These are phyloP conservation scores for Phytophthora nicotianae DNA, from an alignment of 352 stramenopile species.

Conservation along the genomic window DNA sequence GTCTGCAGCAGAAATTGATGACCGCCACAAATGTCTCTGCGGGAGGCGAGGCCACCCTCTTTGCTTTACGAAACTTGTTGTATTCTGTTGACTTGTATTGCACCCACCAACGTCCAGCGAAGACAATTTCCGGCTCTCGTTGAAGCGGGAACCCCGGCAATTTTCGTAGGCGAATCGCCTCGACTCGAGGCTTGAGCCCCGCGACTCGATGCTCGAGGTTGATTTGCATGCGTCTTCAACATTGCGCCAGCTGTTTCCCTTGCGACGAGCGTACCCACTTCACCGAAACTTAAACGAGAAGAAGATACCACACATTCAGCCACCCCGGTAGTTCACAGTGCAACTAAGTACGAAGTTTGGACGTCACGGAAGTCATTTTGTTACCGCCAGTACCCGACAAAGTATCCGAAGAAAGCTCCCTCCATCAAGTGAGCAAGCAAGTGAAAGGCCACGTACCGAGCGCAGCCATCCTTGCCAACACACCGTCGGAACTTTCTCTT, in stretches of 20 bases:
- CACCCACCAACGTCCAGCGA: conserved; percentile 15
- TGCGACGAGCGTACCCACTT: conserved; percentile 18
- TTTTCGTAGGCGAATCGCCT: too few species aligned
- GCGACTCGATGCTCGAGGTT: too few species aligned
- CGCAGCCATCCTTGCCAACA: neutral
- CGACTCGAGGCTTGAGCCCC: too few species aligned
- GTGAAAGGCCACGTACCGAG: neutral
- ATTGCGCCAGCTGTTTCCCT: conserved; percentile 2
- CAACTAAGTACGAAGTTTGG: neutral
- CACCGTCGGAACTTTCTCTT: conserved; percentile 24
- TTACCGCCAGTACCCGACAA: neutral
- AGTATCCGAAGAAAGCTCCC: conserved; percentile 10
- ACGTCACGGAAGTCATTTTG: neutral
- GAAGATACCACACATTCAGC: neutral
- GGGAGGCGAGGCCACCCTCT: neutral
- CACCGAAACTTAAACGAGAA: conserved; percentile 11
- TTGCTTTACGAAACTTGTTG: neutral
- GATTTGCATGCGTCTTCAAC: conserved; percentile 29
- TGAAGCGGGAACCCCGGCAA: neutral
- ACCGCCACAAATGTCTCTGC: conserved; percentile 19
- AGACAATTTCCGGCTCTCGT: conserved; percentile 14
- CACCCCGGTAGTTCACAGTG: neutral
- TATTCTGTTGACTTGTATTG: conserved; percentile 19
- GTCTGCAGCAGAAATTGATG: conserved; percentile 12
- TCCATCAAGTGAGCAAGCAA: conserved; percentile 19